These are phyloP conservation scores for Aspergillus sp. DNA, from an alignment of 2,329 filamentous ascomycete species.

Conservation along the genomic window DNA sequence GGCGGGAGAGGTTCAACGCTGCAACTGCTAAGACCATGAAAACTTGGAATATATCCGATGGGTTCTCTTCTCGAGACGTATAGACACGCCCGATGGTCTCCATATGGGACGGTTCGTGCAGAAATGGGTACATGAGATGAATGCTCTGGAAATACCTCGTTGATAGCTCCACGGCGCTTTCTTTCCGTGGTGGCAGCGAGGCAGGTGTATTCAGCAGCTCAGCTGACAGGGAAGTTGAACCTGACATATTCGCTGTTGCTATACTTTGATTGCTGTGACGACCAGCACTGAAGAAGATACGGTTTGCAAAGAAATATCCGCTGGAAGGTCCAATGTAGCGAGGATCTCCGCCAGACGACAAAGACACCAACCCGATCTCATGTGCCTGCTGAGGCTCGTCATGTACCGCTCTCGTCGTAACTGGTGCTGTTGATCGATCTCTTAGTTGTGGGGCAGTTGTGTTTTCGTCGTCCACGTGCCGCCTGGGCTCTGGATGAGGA, in stretches of 20 bases:
- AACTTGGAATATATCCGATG: slow-evolving; percentile 42
- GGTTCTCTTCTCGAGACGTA: slow-evolving; percentile 14
- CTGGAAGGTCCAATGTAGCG: slow-evolving; percentile 54
- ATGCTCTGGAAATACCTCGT: slow-evolving; percentile 47
- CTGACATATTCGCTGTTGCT: slow-evolving; percentile 2
- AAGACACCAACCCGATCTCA: slow-evolving; percentile 50
- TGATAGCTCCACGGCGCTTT: slow-evolving; percentile 39
- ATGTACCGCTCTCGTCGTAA: background rate
- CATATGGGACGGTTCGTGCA: slow-evolving; percentile 44
- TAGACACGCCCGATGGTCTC: slow-evolving; percentile 34
- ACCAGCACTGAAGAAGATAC: slow-evolving; percentile 41
- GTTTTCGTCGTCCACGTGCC: too few species aligned
- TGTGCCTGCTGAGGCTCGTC: slow-evolving; percentile 31
- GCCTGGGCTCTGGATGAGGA: background rate
- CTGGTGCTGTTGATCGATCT: background rate
- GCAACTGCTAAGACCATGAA: slow-evolving; percentile 52
- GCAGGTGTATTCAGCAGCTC: slow-evolving; percentile 25
- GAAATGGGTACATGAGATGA: slow-evolving; percentile 47
- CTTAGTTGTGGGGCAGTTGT: slow-evolving; percentile 3
- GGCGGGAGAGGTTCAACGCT: slow-evolving; percentile 42
- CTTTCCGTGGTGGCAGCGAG: slow-evolving; percentile 23
- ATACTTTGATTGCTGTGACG: slow-evolving; percentile 11
- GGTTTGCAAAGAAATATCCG: slow-evolving; percentile 50
- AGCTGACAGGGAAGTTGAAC: slow-evolving; percentile 16
- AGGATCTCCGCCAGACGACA: slow-evolving; percentile 44